A percentile compares a stretch with the other conserved stretches of the same genome.
These are phyloP conservation scores for Maudiozyma serrabonitensis DNA, from an alignment of 805 yeast species.

Conservation along the genomic window DNA sequence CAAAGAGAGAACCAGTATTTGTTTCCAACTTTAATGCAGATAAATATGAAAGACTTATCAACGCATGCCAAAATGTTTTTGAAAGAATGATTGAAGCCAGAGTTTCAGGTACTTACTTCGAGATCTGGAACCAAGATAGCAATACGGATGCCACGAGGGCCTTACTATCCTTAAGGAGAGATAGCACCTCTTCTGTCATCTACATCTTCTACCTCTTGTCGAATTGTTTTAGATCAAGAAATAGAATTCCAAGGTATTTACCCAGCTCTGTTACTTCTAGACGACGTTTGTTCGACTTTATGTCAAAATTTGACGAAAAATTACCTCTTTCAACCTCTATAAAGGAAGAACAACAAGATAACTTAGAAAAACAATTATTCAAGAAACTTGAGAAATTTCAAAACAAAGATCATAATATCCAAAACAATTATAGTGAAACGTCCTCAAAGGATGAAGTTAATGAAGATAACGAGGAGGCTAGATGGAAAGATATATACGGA, in stretches of 20 bases:
- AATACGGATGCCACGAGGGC: conserved; percentile 32
- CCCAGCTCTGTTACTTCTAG: conserved; percentile 38
- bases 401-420: neutral
- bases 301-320: conserved; percentile 26
- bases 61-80: conserved; percentile 32
- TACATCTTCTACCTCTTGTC: conserved; percentile 35
- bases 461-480: conserved; percentile 19
- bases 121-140: conserved; percentile 36
- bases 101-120: conserved; percentile 39
- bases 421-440: neutral
- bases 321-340: neutral
- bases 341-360: neutral
- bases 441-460: neutral
- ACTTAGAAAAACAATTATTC: conserved; percentile 7
- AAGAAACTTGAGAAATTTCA: conserved; percentile 2
- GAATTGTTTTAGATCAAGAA: conserved; percentile 33
- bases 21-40: conserved; percentile 29
- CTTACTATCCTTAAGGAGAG: conserved; percentile 36
- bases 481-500: conserved; percentile 42
- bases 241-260: conserved; percentile 34
- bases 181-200: conserved; percentile 38
- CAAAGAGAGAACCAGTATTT: conserved; percentile 31
- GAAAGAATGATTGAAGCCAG: conserved; percentile 41
- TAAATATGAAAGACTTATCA: conserved; percentile 29
- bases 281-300: conserved; percentile 34